Conservation (phyloP, 768 basidiomycete species). For the Amanita rubescens region DNA sequence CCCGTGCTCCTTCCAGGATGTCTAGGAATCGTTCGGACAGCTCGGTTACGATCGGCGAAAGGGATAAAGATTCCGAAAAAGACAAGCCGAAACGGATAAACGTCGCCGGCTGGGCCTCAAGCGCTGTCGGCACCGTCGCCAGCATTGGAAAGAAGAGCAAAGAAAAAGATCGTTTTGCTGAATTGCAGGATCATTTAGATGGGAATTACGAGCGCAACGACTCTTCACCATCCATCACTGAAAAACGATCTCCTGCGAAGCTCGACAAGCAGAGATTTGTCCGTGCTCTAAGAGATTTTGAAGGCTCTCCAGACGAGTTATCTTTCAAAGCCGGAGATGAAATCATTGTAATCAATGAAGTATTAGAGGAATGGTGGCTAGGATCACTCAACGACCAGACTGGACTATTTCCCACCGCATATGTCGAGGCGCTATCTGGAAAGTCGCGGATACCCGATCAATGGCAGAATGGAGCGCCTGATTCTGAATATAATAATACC, state of each 20-base stretch:
- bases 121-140: constrained; percentile 53
- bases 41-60: constrained; percentile 29
- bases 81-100: constrained; percentile 35
- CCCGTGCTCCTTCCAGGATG: constrained; percentile 51
- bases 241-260: constrained; percentile 32
- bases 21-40: constrained; percentile 63
- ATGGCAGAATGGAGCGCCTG: constrained; percentile 1
- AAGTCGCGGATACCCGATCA: constrained; percentile 19
- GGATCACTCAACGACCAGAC: constrained; percentile 64
- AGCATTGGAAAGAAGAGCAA: constrained; percentile 52
- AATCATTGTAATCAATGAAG: constrained; percentile 70
- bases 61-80: constrained; percentile 30
- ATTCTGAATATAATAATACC: constrained; percentile 13
- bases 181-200: constrained; percentile 41
- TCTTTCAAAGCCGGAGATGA: constrained; percentile 68
- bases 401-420: constrained; percentile 78
- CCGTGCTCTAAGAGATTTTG: constrained; percentile 70
- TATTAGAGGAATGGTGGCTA: constrained; percentile 89
- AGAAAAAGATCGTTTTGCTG: constrained; percentile 50
- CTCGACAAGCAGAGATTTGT: constrained; percentile 51
- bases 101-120: constrained; percentile 62
- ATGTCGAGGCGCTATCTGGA: constrained; percentile 48
- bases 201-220: constrained; percentile 20
- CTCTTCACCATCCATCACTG: constrained; percentile 16
- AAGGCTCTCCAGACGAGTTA: constrained; percentile 71